Base-by-base conservation (phyloP, 768 basidiomycete genomes). In the Trametes sanguinea region DNA sequence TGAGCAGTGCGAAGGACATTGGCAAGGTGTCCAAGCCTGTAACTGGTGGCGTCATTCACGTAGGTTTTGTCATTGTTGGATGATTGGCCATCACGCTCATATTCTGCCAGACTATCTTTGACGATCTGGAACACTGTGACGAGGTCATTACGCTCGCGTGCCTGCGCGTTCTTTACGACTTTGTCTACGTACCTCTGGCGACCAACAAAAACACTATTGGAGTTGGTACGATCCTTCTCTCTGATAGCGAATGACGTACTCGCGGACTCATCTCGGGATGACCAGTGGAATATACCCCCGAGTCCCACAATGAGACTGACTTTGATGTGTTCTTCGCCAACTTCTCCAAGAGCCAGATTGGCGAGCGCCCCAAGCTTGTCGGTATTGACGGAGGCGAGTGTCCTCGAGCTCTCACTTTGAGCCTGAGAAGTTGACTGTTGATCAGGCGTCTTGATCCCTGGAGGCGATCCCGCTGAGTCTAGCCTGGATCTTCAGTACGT, bases 401-500 rank as follows among this genome's bases (percentile, higher is more conserved):
- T n/a, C 14, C 13, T 7, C 30, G 11, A 33, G 8, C 47, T 61
- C 39, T 22, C 16, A 6, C n/a, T 17, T 3, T 10, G 14, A 43
- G 16, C 5, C 13, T 14, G 71, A 65, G 77, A 78, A 51, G 76
- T 76, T 8, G 73, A 64, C 83, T 60, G 79, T 73, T 3, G 72
- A 75, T 16, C 69, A 81, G 35, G 68, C 74, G 69, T 77, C 42
- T 81, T 84, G 61, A 66, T 73, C 22, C 75, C 75, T 32, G 85
- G 85, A 44, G 84, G 79, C 10, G 42, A 51, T 13, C 46, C 33
- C 17, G 50, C 27, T 16, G 90, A 90, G 77, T 87, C 88, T 22
- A 80, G 87, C 67, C 80, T 92, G 5, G 90, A 92, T 68, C 82
- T 91, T 17, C 82, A 90, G 72, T 90, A 89, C 51, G 84, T 77